Base-by-base conservation (phyloP, 176 grass and related monocot genomes). In the Triticum turgidum region DNA sequence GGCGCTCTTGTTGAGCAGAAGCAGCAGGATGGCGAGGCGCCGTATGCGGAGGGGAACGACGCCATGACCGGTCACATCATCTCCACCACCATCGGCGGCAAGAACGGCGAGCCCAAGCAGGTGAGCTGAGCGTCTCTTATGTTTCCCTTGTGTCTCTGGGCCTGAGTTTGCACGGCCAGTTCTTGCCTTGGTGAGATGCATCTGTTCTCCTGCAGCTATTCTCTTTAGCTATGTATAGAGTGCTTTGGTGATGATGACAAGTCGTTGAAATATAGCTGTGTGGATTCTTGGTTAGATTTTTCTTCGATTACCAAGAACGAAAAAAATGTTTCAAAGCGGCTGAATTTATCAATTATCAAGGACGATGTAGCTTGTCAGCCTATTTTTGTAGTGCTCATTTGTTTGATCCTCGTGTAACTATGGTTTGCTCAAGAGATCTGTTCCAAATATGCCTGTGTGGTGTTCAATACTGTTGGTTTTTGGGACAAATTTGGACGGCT, bases 31-130 rank as follows among this genome's bases (percentile, higher is more conserved):
- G 83, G 73, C 61, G 87, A 92, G 73, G 84, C 83, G 67, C 87
- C 84, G 85, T 80, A 81, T 71, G 77, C 83, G 30, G 89, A 93
- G 42, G 89, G 84, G 38, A 90, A 77, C 51, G 91, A 93, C 44
- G 89, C 89, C 7, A 87, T 96, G 62, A 93, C 91, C 70, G 94
- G 94, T 22, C 91, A 96, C 84, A 90, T 96, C 25, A 96, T 96
- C 84, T 90, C 91, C 76, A 96, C 89, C 29, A 93, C 91, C 47
- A 93, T 93, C 70, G 91, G 94, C 49, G 89, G 89, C 80, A 96
- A 93, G 89, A 93, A 96, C 34, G 51, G 51, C 51, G 51, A 54
- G 51, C 51, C 51, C 51, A 54, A 54, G 51, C 51, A 54, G 51
- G 51, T 54, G 51, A 54, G 51, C 51, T 54, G 5, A 54, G 51